These are phyloP conservation scores for Dianthus caryophyllus DNA, from an alignment of 148 eudicot species.

Conservation along the genomic window DNA sequence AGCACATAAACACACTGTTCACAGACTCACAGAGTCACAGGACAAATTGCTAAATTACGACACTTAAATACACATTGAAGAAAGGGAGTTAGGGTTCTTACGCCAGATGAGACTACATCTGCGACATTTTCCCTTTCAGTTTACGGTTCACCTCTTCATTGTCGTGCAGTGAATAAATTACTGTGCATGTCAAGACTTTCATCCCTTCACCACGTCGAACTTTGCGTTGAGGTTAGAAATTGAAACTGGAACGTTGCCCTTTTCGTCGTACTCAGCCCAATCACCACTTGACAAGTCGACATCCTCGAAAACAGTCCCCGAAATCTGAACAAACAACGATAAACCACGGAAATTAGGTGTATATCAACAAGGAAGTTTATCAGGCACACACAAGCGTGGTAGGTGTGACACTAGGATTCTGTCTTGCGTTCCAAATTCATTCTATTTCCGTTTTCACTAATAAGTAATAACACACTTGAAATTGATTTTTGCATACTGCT, in stretches of 20 bases:
- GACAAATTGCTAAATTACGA: neutral
- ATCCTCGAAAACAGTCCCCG: constrained; percentile 63
- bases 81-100: neutral
- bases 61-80: neutral
- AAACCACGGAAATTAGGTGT: neutral
- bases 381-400: neutral
- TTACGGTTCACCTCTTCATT: constrained; percentile 18
- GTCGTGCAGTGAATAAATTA: no score
- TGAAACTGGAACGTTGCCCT: constrained; percentile 63
- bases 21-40: neutral
- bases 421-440: no score
- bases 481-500: no score
- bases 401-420: no score
- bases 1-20: neutral
- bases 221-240: constrained; percentile 53
- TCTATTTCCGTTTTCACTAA: no score
- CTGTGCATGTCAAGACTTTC: constrained; percentile 7
- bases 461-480: no score
- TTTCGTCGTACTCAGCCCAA: constrained; percentile 44
- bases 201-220: constrained; percentile 46
- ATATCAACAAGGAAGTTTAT: neutral
- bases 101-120: neutral
- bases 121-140: neutral
- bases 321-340: constrained; percentile 37
- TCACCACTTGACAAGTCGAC: constrained; percentile 41